These are phyloP conservation scores for Erodium maritimum DNA, from an alignment of 345 rosid species.

Conservation along the genomic window DNA sequence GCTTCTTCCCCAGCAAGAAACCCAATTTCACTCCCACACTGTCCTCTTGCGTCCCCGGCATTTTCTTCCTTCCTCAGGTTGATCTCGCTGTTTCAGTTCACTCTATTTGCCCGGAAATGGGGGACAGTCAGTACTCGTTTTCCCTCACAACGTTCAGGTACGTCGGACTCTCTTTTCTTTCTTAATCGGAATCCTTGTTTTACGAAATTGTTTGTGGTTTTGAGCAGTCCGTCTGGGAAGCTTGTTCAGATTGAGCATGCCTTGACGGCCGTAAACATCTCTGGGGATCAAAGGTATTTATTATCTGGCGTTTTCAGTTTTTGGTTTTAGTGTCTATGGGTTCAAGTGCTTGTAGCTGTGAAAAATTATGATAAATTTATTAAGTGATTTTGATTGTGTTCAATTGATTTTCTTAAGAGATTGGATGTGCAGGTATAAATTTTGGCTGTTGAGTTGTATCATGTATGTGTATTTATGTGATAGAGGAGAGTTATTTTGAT, in stretches of 20 bases:
- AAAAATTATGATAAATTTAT: not conserved
- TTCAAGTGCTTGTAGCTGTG: not conserved
- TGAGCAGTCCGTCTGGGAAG: slow-evolving; percentile 82
- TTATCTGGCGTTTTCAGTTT: too few species aligned
- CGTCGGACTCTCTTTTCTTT: not conserved
- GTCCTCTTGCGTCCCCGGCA: too few species aligned
- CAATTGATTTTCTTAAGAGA: not conserved
- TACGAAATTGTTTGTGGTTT: not conserved
- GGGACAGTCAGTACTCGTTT: slow-evolving; percentile 90
- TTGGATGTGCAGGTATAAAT: not conserved
- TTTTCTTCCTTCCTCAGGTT: not conserved
- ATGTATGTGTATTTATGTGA: not conserved
- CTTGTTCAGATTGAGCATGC: slow-evolving; percentile 98
- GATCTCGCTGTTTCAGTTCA: not conserved
- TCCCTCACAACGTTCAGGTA: slow-evolving; percentile 95
- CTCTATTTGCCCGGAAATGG: slow-evolving; percentile 31
- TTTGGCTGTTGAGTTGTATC: not conserved
- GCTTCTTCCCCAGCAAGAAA: too few species aligned
- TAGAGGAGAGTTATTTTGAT: not conserved
- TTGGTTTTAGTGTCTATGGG: not conserved
- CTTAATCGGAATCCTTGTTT: not conserved
- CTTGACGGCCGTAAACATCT: slow-evolving; percentile 85
- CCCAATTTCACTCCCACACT: too few species aligned
- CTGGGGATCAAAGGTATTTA: slow-evolving; percentile 73
- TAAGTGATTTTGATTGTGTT: not conserved